Evolutionary conservation across 2,329 filamentous ascomycete genomes (phyloP), one percentile per base, ranked within the genome.

Genomic region (Botrytis medusae): DNA sequence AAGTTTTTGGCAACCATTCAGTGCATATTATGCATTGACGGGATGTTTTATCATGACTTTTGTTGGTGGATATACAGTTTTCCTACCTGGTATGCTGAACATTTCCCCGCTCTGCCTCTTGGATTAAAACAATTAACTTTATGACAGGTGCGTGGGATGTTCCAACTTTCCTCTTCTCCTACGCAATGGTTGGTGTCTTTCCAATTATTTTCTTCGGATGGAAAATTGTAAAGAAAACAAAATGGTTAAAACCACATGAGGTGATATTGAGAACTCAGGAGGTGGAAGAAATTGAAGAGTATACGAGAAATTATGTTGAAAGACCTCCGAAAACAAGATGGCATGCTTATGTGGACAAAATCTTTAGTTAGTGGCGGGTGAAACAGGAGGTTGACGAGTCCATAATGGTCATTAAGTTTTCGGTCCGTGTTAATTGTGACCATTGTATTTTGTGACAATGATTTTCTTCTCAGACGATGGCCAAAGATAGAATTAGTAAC

Each of bases 241-340:
- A 87, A 75, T 85, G 84, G 77, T 77, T 84, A 65, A 84, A 83
- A 71, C 82, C 86, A 0, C 81, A 86, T n/a, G 86, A 90, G 57
- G 84, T 87, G 0, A 86, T 90, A 79, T 79, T 91, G 60, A 80
- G 77, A 64, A 77, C 84, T 32, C 83, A 85, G 14, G 88, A 88
- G 74, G 79, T 90, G 16, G 87, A 86, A 14, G 88, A 90, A 77
- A 89, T 91, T 77, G 89, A 90, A 63, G 87, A 88, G 76, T 90
- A 91, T 77, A 86, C 86, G 32, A 82, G 83, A 68, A 86, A 86
- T 68, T 90, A 85, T 79, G 83, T 88, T 6, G 77, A 78, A 68
- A 74, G 75, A 61, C 37, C 61, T 18, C 77, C 78, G 22, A 78
- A 72, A 63, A 78, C 76, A 16, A 78, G 71, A 37, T 76, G 63